phyloP scores from a whole-genome alignment of 192 early-diverging fungal species.

The Coemansia sp. region DNA sequence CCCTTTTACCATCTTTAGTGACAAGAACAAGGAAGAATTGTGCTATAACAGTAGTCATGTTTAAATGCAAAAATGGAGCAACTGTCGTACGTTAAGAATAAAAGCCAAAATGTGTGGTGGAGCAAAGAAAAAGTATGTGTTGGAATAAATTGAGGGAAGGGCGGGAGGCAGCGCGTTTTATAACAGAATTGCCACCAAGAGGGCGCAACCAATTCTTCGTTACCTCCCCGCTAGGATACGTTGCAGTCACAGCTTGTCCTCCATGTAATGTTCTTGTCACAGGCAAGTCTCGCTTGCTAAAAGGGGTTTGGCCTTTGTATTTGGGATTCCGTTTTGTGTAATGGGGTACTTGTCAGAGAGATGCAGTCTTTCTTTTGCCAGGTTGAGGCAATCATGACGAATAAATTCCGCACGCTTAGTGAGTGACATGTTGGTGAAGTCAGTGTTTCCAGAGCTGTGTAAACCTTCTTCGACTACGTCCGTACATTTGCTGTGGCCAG shows the following conservation, averaged over 20 bases:
- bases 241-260: neutral
- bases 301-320: neutral
- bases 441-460: neutral
- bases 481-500: neutral
- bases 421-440: neutral
- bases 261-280: neutral
- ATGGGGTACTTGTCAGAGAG: neutral
- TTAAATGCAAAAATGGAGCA: neutral
- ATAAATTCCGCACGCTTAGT: neutral
- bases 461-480: neutral
- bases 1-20: neutral
- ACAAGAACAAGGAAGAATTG: neutral
- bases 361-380: neutral
- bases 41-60: neutral
- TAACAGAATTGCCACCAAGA: neutral
- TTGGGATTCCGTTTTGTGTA: neutral
- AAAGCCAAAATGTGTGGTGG: neutral
- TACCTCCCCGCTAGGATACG: too few species aligned
- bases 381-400: neutral
- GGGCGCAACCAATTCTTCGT: neutral
- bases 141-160: neutral
- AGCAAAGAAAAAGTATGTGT: neutral
- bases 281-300: neutral
- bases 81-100: neutral
- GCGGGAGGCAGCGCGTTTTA: neutral